Base-by-base conservation (phyloP, 202 grass and related monocot species). In the Setaria viridis region DNA sequence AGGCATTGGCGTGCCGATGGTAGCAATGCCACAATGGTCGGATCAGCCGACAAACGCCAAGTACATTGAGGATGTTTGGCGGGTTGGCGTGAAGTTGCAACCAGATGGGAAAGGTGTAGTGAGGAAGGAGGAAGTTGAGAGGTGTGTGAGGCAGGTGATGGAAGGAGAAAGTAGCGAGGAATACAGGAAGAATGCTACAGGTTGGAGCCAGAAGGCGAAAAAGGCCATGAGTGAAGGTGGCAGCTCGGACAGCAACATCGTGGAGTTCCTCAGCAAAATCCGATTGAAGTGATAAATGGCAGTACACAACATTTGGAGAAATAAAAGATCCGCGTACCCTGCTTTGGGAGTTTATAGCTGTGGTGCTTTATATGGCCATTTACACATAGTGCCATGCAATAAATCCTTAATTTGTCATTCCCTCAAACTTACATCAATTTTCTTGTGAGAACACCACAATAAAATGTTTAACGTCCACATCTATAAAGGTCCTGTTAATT, bases 1-100 rank as follows among this genome's bases (percentile, higher is more conserved):
- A 0, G 51, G 69, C 2, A 29, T 54, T 1, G 90, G 86, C 0
- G 74, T 89, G 86, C 90, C 90, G 0, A 84, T 92, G 86, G n/a
- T 92, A 9, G 86, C 72, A 2, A 63, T 89, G 83, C 90, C 90
- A 20, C 79, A 83, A 15, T 92, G 90, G 90, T 79, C 90, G 6
- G 90, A 92, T 47, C 90, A 92, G 76, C 34, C 86, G 3, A 89
- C 29, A 11, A 86, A 86, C 43, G 90, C 90, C 58, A 89, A 80
- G 66, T 92, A 86, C 71, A 59, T 85, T 6, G 83, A 86, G 67
- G 86, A 84, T 1, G 67, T 89, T 0, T 92, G 86, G 86, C 15
- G 39, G 6, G 79, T 89, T 4, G 85, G 90, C 3, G 78, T 86
- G n/a, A 45, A 62, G 69, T 16, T 50, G 79, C 75, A 32, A 3